Evolutionary conservation across 2,329 filamentous ascomycete genomes (phyloP).

Genomic region (Didymella sp.): DNA sequence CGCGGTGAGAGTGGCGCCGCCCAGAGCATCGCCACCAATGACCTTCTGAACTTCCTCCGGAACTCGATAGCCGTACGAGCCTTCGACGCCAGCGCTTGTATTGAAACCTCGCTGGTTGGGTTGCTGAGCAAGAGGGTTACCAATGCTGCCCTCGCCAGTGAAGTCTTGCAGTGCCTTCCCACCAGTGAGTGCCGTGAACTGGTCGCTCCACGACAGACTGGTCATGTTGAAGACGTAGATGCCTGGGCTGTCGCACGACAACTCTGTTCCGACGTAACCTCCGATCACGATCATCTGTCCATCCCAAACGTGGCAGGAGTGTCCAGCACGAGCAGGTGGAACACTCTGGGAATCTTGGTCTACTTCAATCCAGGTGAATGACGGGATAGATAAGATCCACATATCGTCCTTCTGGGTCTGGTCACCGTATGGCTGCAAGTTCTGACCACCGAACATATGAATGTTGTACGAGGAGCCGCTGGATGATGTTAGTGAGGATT

Average conservation of each 20-base stretch:
- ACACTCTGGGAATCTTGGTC: constrained; percentile 56
- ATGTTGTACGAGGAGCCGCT: constrained; percentile 76
- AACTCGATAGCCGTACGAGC: constrained; percentile 71
- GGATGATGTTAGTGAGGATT: constrained; percentile 13
- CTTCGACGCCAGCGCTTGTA: constrained; percentile 63
- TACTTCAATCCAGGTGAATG: constrained; percentile 79
- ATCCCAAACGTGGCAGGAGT: constrained; percentile 79
- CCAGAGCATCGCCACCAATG: constrained; percentile 71
- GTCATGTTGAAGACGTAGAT: constrained; percentile 81
- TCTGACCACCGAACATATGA: constrained; percentile 80
- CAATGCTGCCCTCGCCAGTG: constrained; percentile 38
- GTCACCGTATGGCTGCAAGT: constrained; percentile 66
- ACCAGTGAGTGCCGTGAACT: constrained; percentile 70
- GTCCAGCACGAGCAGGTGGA: constrained; percentile 70
- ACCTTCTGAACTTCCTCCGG: constrained; percentile 67
- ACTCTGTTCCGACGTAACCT: constrained; percentile 68
- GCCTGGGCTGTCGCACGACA: constrained; percentile 71
- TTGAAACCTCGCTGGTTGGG: constrained; percentile 59
- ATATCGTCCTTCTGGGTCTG: constrained; percentile 72
- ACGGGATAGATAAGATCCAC: constrained; percentile 81
- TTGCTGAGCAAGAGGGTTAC: constrained; percentile 60
- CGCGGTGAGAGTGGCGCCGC: constrained; percentile 72
- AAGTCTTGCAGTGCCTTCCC: constrained; percentile 55
- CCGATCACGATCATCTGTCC: constrained; percentile 82
- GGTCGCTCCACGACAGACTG: constrained; percentile 70